Evolutionary conservation across 768 basidiomycete genomes (phyloP), one percentile per base, ranked within the genome.

Genomic region (Tylopilus subfusipes): DNA sequence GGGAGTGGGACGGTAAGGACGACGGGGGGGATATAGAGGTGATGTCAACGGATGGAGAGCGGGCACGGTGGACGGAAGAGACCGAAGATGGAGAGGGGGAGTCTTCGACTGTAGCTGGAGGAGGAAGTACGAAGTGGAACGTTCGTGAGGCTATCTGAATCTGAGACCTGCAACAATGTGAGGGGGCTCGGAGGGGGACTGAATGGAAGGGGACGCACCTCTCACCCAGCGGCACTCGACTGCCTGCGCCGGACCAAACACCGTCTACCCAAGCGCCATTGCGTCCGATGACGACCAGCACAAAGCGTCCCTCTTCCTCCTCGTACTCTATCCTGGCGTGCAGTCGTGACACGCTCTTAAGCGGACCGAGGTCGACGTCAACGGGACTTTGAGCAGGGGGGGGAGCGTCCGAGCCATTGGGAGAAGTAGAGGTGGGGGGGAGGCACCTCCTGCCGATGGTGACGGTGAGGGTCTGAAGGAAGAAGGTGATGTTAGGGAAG

Each of bases 261-360:
- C 94, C 95, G 60, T 98, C 94, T 5, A 99, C 93, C 89, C 95
- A 98, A 18, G 94, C 94, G 13, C 97, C 97, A 64, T 99, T 98
- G 54, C 97, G 79, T n/a, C 97, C 97, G 34, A 92, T 80, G 34
- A 99, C 95, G 55, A 85, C 84, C 33, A 99, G 81, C 16, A 91
- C 85, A 68, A 95, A 97, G 49, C 88, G 84, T 57, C 90, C 90
- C 57, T 88, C 86, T 9, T 91, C 88, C 68, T 90, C 86, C 76
- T 95, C 92, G 66, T 91, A 97, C 69, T 91, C 92, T 63, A 98
- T 94, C 76, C 85, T 87, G 31, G 97, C 97, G 68, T 99, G 97
- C 18, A 97, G 78, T 22, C 97, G 83, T n/a, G 95, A 98, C 50
- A 99, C 94, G 58, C 92, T 95, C 82, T 98, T 98, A 45, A 98